These are phyloP conservation scores for Aspergillus phoenicis DNA, from an alignment of 2,329 filamentous ascomycete species.

Conservation along the genomic window DNA sequence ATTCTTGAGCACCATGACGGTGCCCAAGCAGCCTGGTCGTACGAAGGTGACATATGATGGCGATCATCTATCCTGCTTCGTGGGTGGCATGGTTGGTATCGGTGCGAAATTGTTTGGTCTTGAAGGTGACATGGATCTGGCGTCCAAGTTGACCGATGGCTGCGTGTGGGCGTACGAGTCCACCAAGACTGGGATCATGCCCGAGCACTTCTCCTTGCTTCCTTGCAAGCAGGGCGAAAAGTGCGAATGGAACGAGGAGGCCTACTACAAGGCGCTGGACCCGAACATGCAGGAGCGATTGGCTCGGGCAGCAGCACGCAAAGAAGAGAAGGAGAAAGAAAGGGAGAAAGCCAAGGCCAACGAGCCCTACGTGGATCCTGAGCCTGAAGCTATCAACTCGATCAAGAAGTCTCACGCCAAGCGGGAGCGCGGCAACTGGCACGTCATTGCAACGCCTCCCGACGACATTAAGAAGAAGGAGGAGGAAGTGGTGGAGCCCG, in stretches of 20 bases:
- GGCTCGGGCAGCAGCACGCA: constrained; percentile 27
- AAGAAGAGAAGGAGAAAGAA: constrained; percentile 21
- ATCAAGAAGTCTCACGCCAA: constrained; percentile 13
- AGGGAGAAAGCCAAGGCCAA: background rate
- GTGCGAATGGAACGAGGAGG: constrained; percentile 59
- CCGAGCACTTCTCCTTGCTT: constrained; percentile 58
- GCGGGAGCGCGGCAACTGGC: constrained; percentile 25
- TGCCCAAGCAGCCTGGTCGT: constrained; percentile 23
- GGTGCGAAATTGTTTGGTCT: constrained; percentile 60
- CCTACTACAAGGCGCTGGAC: constrained; percentile 51
- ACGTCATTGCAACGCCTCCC: constrained; percentile 16
- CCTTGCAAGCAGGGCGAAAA: constrained; percentile 49
- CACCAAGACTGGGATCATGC: constrained; percentile 62
- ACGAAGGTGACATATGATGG: constrained; percentile 53
- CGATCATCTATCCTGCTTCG: constrained; percentile 62
- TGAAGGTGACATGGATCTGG: constrained; percentile 58
- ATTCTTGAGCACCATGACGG: constrained; percentile 40
- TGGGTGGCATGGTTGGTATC: constrained; percentile 64
- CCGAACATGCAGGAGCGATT: constrained; percentile 35
- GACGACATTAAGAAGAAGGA: background rate
- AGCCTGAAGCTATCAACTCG: background rate
- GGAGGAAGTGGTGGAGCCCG: background rate
- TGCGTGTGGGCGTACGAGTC: constrained; percentile 66
- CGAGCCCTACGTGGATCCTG: background rate
- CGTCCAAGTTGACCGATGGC: constrained; percentile 59